Evolutionary conservation across 495 filamentous ascomycete genomes (phyloP).

Genomic region (Neurospora pannonica): DNA sequence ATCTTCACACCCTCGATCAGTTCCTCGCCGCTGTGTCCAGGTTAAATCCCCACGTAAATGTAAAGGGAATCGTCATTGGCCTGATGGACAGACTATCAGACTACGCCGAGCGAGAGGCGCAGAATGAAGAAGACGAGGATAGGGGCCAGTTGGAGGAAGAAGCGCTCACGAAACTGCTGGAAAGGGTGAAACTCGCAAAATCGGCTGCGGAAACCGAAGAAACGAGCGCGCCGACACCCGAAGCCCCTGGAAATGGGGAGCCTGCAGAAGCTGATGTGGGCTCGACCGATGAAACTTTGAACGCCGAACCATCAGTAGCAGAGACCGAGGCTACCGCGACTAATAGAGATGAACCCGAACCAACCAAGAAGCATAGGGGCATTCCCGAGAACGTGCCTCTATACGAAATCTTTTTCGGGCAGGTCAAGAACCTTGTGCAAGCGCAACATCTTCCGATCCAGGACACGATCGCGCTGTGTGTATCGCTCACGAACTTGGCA

Average conservation of each 20-base stretch:
- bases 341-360: slow-evolving; percentile 28
- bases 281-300: slow-evolving; percentile 11
- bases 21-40: slow-evolving; percentile 84
- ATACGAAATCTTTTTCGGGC: slow-evolving; percentile 96
- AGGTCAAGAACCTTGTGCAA: slow-evolving; percentile 87
- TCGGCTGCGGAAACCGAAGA: slow-evolving; percentile 34
- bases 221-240: slow-evolving; percentile 4
- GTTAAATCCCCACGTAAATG: slow-evolving; percentile 89
- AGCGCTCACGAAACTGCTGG: slow-evolving; percentile 63
- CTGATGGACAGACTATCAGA: slow-evolving; percentile 93
- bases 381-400: slow-evolving; percentile 80
- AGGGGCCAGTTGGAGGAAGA: slow-evolving; percentile 72
- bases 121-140: slow-evolving; percentile 60
- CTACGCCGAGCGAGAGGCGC: slow-evolving; percentile 81
- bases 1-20: slow-evolving; percentile 91
- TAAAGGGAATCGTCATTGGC: slow-evolving; percentile 96
- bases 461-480: slow-evolving; percentile 85
- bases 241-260: slow-evolving; percentile 12
- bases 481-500: slow-evolving; percentile 85
- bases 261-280: slow-evolving; percentile 9
- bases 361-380: slow-evolving; percentile 49
- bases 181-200: slow-evolving; percentile 65
- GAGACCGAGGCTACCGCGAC: slow-evolving; percentile 33
- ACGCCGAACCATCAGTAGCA: slow-evolving; percentile 24
- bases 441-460: slow-evolving; percentile 85